Evolutionary conservation across 768 basidiomycete genomes (phyloP), one percentile per base, ranked within the genome.

Genomic region (Galerina marginata): DNA sequence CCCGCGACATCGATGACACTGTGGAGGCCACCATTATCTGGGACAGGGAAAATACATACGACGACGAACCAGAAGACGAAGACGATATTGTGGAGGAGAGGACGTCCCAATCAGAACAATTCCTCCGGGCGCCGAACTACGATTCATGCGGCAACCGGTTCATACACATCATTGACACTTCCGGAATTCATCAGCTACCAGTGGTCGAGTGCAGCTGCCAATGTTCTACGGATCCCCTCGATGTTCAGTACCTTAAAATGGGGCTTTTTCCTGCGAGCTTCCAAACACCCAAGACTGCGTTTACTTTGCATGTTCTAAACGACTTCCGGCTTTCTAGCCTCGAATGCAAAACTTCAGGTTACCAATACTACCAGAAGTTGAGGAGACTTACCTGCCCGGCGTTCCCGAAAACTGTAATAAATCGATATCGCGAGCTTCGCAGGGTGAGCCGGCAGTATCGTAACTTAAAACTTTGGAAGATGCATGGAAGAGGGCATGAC

Each of bases 281-380:
- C 23, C 23, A 52, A 2, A 20, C 44, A 15, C 42, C 62, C 16
- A 39, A 47, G 4, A 68, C 66, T 0, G 53, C 67, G 1, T 69
- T 71, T 42, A 65, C 70, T 0, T 51, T 61, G 2, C 23, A n/a
- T 0, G 42, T 63, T 9, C 51, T 71, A 2, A 54, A 68, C 3
- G 61, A 67, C 23, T 64, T 61, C 15, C 56, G 62, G 0, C 6
- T 67, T 0, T 38, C 46, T 0, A 64, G 61, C 26, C 54, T 69
- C 0, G 69, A 71, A 59, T 65, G 62, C 44, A 64, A 65, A n/a
- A 55, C 61, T 0, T 60, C 65, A 9, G 59, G 58, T 1, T 64
- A 66, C 39, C 65, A 68, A 11, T 67, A 65, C 42, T 65, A 60
- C 38, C 33, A 60, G 6, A 66, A 64, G 23, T 45, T 72, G 0